Percentiles rank a stretch among this genome's conserved stretches.
Conservation (phyloP, 179 eudicot species). For the Sideroxylon spinosum region DNA sequence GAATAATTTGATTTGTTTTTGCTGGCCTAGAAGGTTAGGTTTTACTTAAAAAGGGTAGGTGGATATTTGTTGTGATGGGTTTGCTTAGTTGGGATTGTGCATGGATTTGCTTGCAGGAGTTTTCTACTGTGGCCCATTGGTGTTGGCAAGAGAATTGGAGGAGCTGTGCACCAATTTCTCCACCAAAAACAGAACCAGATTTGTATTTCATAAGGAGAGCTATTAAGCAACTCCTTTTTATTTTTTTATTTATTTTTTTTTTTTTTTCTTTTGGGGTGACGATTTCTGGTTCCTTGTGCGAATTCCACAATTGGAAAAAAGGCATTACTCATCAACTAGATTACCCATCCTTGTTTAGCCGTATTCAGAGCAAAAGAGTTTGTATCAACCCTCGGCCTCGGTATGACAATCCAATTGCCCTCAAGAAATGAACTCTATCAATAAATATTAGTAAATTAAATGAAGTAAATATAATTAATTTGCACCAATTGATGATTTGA, state of each 20-base stretch:
- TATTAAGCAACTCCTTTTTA: constrained; percentile 27
- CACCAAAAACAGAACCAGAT: constrained; percentile 36
- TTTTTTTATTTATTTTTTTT: too few relatives aligned
- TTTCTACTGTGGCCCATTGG: constrained; percentile 38
- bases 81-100: too few relatives aligned
- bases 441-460: not conserved
- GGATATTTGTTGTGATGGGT: too few relatives aligned
- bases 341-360: not conserved
- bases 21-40: too few relatives aligned
- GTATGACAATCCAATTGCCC: not conserved
- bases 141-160: constrained; percentile 34
- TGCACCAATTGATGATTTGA: too few relatives aligned
- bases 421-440: not conserved
- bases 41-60: too few relatives aligned
- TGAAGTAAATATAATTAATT: not conserved
- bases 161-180: constrained; percentile 41
- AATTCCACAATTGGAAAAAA: not conserved
- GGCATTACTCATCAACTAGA: not conserved
- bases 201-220: constrained; percentile 45
- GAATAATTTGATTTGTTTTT: too few relatives aligned
- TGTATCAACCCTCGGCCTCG: not conserved
- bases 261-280: not conserved
- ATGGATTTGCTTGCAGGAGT: constrained; percentile 31
- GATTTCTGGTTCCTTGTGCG: not conserved
- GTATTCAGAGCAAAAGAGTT: not conserved